Base-by-base conservation (phyloP, 1,284 basidiomycete species). In the Apiotrichum porosum region DNA sequence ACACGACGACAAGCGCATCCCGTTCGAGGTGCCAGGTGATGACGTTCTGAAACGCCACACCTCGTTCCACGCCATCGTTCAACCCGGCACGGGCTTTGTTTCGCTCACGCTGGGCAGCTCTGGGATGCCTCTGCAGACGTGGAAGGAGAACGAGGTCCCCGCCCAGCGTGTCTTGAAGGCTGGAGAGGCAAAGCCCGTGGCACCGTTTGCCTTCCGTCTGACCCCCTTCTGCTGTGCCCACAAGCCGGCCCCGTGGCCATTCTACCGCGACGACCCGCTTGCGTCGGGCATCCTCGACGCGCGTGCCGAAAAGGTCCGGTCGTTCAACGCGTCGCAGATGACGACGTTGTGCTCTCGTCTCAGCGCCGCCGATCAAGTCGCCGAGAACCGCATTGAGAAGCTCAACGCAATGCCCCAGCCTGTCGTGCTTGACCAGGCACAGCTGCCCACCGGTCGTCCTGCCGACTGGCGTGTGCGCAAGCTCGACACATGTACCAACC, bases 221-320 rank as follows among this genome's bases (percentile, higher is more conserved):
- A 63, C 52, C 10, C 62, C 62, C 0, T 44, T 57, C 37, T 68
- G 65, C 51, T 68, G 65, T 41, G 37, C 56, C 4, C 23, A 33
- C 35, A 51, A 51, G 37, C 33, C 54, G 8, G 24, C 53, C 3
- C 61, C 64, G 3, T 66, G 61, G 64, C 64, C 65, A 6, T 62
- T 66, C 49, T 59, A 52, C 51, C 37, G 43, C 9, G 57, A 62
- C 23, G 65, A 68, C 51, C 56, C 65, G 2, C 37, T 68, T 0
- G 56, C 59, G 24, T 61, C 56, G 14, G 42, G 36, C 37, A 57
- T 62, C 31, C 36, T 45, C 35, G 52, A 58, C 47, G 54, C 54
- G 42, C 54, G 52, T 18, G 37, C 28, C 9, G 48, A 51, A 3
- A 42, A 38, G 9, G 32, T 32, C 15, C 47, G 44, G 5, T 34